Base-by-base conservation (phyloP, 176 grass and related monocot species). In the Oryza australiensis region DNA sequence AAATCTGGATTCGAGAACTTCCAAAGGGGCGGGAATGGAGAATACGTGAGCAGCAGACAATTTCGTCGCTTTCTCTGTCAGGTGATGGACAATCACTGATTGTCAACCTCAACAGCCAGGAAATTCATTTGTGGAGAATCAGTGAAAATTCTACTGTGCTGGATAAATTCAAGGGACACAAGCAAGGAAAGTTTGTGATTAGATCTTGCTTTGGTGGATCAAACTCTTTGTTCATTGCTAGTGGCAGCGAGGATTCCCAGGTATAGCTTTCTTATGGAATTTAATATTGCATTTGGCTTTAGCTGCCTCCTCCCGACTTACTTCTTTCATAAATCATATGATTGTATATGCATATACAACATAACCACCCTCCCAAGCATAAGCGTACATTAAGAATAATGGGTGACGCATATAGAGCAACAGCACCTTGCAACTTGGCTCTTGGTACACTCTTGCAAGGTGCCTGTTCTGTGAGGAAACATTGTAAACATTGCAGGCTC, bases 231-330 rank as follows among this genome's bases (percentile, higher is more conserved):
- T 99, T 95, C 73, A 82, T 95, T 82, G 96, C 96, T 72, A 95
- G 93, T 77, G 93, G 96, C 72, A 99, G 96, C 73, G 91, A 99
- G 83, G 96, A 99, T 82, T 99, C 96, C 16, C 91, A 95, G 96
- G 96, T 99, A 91, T 79, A 73, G 22, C 62, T 38, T 76, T 51
- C 16, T 62, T 43, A 5, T 53, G n/a, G 26, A 62, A 6, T 81
- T 42, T 73, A 37, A 28, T 74, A 66, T 37, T 70, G 62, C 26
- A 29, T 59, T 74, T 35, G 27, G 83, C 34, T 11, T 62, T 68
- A 62, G 22, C 46, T 59, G 28, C 35, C 24, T 59, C 5, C 24
- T 51, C 24, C 41, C 1, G 40, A 71, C 33, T 63, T 16, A 35
- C 29, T 72, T 64, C 3, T 70, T 82, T 24, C 72, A 4, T 76